These are phyloP conservation scores for Phellopilus nigrolimitatus DNA, from an alignment of 1,284 basidiomycete genomes.

Conservation along the genomic window DNA sequence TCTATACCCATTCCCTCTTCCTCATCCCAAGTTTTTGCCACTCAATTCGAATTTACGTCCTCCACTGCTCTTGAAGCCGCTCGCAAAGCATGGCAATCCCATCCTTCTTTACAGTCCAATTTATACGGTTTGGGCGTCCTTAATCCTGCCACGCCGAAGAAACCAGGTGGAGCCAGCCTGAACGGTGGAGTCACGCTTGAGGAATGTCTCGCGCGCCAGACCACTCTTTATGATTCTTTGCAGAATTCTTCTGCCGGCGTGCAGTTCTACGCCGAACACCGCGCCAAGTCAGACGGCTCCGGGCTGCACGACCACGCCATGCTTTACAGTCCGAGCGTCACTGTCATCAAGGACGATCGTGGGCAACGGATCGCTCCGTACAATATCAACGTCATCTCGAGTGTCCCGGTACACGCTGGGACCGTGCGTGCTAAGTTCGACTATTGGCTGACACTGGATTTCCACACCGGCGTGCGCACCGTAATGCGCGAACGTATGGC, in stretches of 20 bases:
- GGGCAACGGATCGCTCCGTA: slow-evolving; percentile 34
- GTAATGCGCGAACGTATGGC: slow-evolving; percentile 38
- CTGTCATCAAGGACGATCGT: slow-evolving; percentile 18
- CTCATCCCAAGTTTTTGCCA: not conserved
- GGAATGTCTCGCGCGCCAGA: slow-evolving; percentile 19
- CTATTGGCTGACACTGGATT: slow-evolving; percentile 34
- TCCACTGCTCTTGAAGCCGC: slow-evolving; percentile 14
- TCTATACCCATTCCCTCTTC: not conserved
- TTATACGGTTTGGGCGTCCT: slow-evolving; percentile 12
- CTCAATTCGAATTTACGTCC: slow-evolving; percentile 11
- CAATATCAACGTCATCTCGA: slow-evolving; percentile 40
- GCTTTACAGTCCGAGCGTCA: slow-evolving; percentile 16
- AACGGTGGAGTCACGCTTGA: slow-evolving; percentile 17
- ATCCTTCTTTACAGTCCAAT: not conserved
- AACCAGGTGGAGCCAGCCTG: slow-evolving; percentile 16
- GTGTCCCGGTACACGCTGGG: slow-evolving; percentile 40
- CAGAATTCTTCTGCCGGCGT: slow-evolving; percentile 17
- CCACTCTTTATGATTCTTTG: slow-evolving; percentile 19
- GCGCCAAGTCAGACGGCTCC: slow-evolving; percentile 15
- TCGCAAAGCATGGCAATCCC: slow-evolving; percentile 4
- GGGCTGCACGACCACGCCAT: slow-evolving; percentile 20
- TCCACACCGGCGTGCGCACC: slow-evolving; percentile 36
- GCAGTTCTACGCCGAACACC: slow-evolving; percentile 18
- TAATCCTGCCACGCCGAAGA: slow-evolving; percentile 16
- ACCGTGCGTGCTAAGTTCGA: slow-evolving; percentile 38